A percentile compares a stretch with the other conserved stretches of the same genome.
Conservation (phyloP, 768 basidiomycete species). For the Suillus clintonianus region DNA sequence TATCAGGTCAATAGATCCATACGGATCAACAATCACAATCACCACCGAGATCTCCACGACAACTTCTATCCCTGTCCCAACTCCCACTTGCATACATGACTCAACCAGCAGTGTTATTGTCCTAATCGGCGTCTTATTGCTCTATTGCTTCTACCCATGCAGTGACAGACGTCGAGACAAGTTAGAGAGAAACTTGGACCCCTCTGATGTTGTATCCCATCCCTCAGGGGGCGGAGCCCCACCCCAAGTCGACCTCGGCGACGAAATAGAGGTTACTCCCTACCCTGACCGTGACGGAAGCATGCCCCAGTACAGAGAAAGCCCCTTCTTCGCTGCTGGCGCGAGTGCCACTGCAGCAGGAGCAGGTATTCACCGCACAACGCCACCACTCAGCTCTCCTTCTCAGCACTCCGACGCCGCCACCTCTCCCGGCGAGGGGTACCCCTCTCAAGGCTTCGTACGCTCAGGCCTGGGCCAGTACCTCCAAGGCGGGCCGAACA, state of each 20-base stretch:
- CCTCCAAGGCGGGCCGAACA: neutral
- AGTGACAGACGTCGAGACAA: conserved; percentile 32
- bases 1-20: conserved; percentile 21
- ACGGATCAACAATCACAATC: conserved; percentile 20
- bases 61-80: conserved; percentile 11
- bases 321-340: conserved; percentile 10
- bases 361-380: neutral
- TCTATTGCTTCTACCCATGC: conserved; percentile 32
- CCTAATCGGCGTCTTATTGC: conserved; percentile 26
- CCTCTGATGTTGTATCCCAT: conserved; percentile 40
- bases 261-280: conserved; percentile 30
- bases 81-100: too few species aligned
- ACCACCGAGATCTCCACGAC: conserved; percentile 20
- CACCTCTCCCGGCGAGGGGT: conserved; percentile 9
- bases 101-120: too few species aligned
- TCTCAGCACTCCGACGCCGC: conserved; percentile 10
- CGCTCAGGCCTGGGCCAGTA: neutral
- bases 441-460: conserved; percentile 4
- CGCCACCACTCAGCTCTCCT: conserved; percentile 8
- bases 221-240: conserved; percentile 26
- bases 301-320: conserved; percentile 25
- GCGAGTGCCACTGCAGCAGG: neutral
- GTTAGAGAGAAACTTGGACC: conserved; percentile 53
- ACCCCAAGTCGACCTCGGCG: conserved; percentile 24
- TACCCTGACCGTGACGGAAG: conserved; percentile 17